Base-by-base conservation (phyloP, 768 basidiomycete species). In the Tephrocybe sp. region DNA sequence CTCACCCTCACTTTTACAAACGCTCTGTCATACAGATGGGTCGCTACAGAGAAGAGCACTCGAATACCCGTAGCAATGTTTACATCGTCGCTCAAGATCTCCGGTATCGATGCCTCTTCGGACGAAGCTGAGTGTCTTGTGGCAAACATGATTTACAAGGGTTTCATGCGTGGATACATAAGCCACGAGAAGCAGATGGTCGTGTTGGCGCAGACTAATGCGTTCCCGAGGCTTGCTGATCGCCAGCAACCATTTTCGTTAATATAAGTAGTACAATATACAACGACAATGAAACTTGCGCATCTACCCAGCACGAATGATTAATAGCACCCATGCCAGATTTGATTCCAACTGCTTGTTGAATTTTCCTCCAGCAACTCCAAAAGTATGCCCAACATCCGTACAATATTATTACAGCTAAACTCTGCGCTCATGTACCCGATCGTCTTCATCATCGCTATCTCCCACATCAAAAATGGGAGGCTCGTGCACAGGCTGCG, bases 121-220 rank as follows among this genome's bases (percentile, higher is more conserved):
- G 93, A 89, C 56, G 94, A 96, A 66, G 90, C 91, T 2, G 94
- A 98, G 67, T 97, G 94, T 66, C 79, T 94, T 44, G 83, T 97
- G 7, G 93, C 94, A 24, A 95, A 95, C 64, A 89, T 96, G 90
- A 89, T 98, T 36, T 93, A 87, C 72, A 91, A 87, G 70, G 90
- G 89, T 16, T 91, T 86, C 65, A 86, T 98, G 69, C 80, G 89
- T 43, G 97, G 97, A 8, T 99, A 98, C 68, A 94, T 99, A 60
- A 93, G 92, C 42, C 97, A 99, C 61, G 91, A 90, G 63, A 90
- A 89, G 67, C 89, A 91, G 71, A 92, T 88, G 82, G 92, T 98
- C 4, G 97, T 99, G 5, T 66, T 98, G 37, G 85, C 91, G 1
- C 80, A 81, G 54, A 77, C 74, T 19, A 89, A 87, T 60, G 80